Percentiles rank a stretch among this genome's conserved stretches.
These are phyloP conservation scores for Circinella umbellata DNA, from an alignment of 371 early-diverging fungal genomes.

Conservation along the genomic window DNA sequence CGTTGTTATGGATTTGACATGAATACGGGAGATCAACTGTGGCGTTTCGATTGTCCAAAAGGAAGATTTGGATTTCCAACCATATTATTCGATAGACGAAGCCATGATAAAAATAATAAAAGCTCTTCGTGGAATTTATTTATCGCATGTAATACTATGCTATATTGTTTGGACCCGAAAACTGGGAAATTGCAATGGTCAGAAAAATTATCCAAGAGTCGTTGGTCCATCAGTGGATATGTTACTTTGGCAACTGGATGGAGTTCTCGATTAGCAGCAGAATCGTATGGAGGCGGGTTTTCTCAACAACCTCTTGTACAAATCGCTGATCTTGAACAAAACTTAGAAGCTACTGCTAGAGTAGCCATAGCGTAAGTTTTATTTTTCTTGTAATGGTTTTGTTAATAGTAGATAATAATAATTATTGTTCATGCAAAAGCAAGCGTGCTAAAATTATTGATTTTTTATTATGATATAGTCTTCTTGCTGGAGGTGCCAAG, in stretches of 20 bases:
- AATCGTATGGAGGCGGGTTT: constrained; percentile 11
- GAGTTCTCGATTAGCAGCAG: constrained; percentile 37
- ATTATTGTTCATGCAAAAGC: neutral
- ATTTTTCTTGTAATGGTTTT: neutral
- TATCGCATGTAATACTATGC: constrained; percentile 8
- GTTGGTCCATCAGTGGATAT: constrained; percentile 9
- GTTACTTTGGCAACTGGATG: constrained; percentile 39
- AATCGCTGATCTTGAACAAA: constrained; percentile 1
- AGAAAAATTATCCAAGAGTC: constrained; percentile 4
- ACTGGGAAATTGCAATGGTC: constrained; percentile 11
- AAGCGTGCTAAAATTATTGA: neutral
- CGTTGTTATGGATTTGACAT: constrained; percentile 9
- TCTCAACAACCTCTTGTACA: constrained; percentile 11
- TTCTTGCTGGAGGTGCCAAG: neutral
- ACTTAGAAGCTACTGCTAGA: neutral
- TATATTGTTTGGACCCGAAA: constrained; percentile 2
- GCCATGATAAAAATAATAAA: neutral
- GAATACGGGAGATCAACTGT: constrained; percentile 2
- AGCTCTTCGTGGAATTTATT: neutral
- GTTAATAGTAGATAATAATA: neutral
- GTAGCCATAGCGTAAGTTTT: constrained; percentile 12
- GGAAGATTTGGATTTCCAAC: constrained; percentile 13
- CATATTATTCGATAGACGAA: neutral
- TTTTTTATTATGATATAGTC: neutral
- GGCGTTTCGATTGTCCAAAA: constrained; percentile 8